Conservation (phyloP, 768 basidiomycete genomes). For the Postia placenta region DNA sequence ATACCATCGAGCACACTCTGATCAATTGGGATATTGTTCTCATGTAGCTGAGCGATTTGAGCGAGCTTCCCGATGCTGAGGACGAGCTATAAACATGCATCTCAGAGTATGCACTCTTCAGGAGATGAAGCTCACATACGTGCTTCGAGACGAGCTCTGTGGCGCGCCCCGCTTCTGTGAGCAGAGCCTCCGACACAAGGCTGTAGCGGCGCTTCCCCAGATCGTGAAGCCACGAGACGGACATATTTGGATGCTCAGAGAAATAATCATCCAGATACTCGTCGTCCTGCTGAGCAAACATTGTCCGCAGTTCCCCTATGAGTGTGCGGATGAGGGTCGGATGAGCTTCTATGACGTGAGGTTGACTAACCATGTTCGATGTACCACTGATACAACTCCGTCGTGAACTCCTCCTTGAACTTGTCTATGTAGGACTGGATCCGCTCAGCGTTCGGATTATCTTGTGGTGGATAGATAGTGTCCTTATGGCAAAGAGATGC, state of each 20-base stretch:
- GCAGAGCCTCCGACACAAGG: conserved; percentile 56
- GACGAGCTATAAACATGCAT: conserved; percentile 55
- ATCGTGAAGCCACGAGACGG: conserved; percentile 86
- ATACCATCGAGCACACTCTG: conserved; percentile 53
- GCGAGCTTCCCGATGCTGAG: conserved; percentile 87
- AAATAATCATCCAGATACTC: conserved; percentile 73
- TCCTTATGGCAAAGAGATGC: conserved; percentile 76
- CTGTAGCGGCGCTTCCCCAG: conserved; percentile 63
- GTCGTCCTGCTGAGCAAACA: conserved; percentile 74
- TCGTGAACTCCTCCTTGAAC: conserved; percentile 80
- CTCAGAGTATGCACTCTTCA: not conserved
- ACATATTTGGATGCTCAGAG: conserved; percentile 44
- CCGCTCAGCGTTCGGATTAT: conserved; percentile 55
- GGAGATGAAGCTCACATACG: conserved; percentile 38
- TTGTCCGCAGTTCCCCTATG: conserved; percentile 70
- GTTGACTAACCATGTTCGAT: conserved; percentile 69
- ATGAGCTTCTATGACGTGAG: not conserved
- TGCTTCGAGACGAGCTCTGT: conserved; percentile 66
- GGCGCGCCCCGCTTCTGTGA: conserved; percentile 53
- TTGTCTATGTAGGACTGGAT: conserved; percentile 70
- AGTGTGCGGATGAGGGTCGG: not conserved
- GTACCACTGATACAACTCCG: conserved; percentile 90
- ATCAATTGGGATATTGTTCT: conserved; percentile 35
- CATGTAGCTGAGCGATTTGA: conserved; percentile 59
- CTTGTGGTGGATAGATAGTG: conserved; percentile 52